These are phyloP conservation scores for Claviceps monticola DNA, from an alignment of 2,329 filamentous ascomycete genomes.

Conservation along the genomic window DNA sequence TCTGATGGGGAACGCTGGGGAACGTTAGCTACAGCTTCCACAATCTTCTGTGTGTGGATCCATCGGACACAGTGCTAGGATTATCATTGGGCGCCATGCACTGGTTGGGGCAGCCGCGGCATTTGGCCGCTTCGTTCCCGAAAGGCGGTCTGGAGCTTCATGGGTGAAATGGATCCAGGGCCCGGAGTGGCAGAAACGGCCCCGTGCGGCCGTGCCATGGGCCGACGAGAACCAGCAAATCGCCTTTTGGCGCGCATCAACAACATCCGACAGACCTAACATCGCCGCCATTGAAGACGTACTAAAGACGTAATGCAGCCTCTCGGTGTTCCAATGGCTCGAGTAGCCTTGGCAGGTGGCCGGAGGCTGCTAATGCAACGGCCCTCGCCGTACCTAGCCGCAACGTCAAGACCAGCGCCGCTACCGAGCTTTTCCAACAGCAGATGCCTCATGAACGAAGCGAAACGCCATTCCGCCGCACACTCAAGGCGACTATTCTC, in stretches of 20 bases:
- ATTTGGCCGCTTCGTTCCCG: neutral
- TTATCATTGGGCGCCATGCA: neutral
- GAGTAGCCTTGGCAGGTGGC: conserved; percentile 17
- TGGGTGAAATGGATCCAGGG: neutral
- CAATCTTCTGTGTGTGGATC: no score
- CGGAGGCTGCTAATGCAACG: conserved; percentile 12
- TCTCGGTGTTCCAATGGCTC: conserved; percentile 18
- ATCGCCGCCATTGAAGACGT: neutral
- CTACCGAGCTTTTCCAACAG: neutral
- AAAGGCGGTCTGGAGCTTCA: conserved; percentile 6
- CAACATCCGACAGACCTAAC: neutral
- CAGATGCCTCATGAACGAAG: conserved; percentile 3
- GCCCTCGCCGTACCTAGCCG: neutral
- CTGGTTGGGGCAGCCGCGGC: neutral
- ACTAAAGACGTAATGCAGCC: conserved; percentile 18
- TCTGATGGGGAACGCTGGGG: no score
- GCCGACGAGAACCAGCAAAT: neutral
- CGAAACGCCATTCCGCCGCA: neutral
- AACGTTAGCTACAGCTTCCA: no score
- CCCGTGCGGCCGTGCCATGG: neutral
- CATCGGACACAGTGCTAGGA: no score
- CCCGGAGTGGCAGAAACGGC: conserved; percentile 1
- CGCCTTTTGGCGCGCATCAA: neutral
- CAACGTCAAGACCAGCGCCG: neutral
- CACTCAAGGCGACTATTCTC: conserved; percentile 14